Evolutionary conservation across 1,284 basidiomycete genomes (phyloP).

Genomic region (Ceratobasidium sp.): DNA sequence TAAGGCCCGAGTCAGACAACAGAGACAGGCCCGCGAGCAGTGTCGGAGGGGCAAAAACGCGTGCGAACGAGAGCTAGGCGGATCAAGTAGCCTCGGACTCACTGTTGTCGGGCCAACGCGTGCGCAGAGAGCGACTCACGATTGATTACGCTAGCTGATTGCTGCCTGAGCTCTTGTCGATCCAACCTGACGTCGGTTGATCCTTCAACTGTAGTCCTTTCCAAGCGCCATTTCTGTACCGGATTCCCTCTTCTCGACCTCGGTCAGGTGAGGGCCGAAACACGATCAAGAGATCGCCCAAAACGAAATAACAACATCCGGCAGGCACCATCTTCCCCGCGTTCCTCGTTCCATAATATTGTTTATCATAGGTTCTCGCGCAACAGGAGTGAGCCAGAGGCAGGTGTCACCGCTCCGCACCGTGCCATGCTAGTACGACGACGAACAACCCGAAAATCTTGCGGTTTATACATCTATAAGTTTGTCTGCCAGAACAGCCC

Average conservation of each 20-base stretch:
- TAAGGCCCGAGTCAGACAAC: background rate
- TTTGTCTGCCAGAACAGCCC: background rate
- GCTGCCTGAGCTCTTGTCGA: background rate
- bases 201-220: slow-evolving; percentile 15
- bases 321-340: slow-evolving; percentile 31
- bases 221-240: background rate
- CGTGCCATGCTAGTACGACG: background rate
- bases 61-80: background rate
- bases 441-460: slow-evolving; percentile 23
- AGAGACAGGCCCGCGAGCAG: background rate
- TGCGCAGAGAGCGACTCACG: slow-evolving; percentile 24
- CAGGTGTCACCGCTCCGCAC: slow-evolving; percentile 13
- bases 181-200: slow-evolving; percentile 1
- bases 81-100: slow-evolving; percentile 17
- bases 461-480: slow-evolving; percentile 22
- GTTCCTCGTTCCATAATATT: slow-evolving; percentile 24
- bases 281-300: slow-evolving; percentile 11
- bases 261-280: slow-evolving; percentile 30
- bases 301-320: slow-evolving; percentile 18
- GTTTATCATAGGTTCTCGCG: slow-evolving; percentile 8
- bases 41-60: background rate
- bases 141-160: slow-evolving; percentile 26
- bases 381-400: background rate
- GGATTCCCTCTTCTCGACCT: slow-evolving; percentile 10
- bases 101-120: slow-evolving; percentile 28